phyloP scores from a whole-genome alignment of 2,329 filamentous ascomycete species.

The Thielaviopsis punctulata region DNA sequence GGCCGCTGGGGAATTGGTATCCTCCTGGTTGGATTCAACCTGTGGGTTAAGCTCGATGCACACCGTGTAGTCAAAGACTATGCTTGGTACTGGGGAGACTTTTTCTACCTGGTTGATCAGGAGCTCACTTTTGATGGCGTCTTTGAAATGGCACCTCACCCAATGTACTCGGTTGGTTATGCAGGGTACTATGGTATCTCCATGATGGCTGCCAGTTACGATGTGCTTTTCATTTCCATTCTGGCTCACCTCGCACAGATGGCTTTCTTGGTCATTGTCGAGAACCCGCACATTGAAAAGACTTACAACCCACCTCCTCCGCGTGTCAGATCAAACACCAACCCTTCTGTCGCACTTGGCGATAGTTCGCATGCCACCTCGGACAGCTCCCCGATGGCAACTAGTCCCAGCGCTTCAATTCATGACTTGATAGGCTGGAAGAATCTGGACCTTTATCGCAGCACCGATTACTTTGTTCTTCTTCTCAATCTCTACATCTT shows the following conservation, averaged over 20 bases:
- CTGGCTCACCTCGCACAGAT: slow-evolving; percentile 89
- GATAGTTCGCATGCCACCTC: slow-evolving; percentile 14
- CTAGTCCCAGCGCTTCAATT: slow-evolving; percentile 42
- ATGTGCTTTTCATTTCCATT: slow-evolving; percentile 92
- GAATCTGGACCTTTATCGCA: slow-evolving; percentile 78
- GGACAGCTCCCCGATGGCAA: slow-evolving; percentile 15
- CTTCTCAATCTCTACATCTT: slow-evolving; percentile 62
- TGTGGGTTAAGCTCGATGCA: slow-evolving; percentile 97
- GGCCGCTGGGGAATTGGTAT: slow-evolving; percentile 68
- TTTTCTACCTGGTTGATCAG: slow-evolving; percentile 97
- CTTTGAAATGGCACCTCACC: slow-evolving; percentile 96
- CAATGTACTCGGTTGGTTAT: slow-evolving; percentile 98
- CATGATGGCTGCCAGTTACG: slow-evolving; percentile 94
- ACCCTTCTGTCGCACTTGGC: slow-evolving; percentile 12
- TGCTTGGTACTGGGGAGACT: slow-evolving; percentile 99
- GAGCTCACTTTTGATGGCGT: slow-evolving; percentile 96
- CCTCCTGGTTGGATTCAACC: slow-evolving; percentile 73
- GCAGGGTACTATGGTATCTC: slow-evolving; percentile 97
- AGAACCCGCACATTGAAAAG: slow-evolving; percentile 96
- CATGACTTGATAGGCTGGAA: slow-evolving; percentile 69
- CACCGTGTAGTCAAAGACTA: slow-evolving; percentile 97
- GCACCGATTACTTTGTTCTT: slow-evolving; percentile 66
- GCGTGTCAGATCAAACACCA: slow-evolving; percentile 33
- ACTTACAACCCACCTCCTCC: slow-evolving; percentile 85
- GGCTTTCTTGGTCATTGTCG: slow-evolving; percentile 75